Evolutionary conservation across 129 eudicot genomes (phyloP), one percentile per base, ranked within the genome.

Genomic region (Saposhnikovia divaricata): DNA sequence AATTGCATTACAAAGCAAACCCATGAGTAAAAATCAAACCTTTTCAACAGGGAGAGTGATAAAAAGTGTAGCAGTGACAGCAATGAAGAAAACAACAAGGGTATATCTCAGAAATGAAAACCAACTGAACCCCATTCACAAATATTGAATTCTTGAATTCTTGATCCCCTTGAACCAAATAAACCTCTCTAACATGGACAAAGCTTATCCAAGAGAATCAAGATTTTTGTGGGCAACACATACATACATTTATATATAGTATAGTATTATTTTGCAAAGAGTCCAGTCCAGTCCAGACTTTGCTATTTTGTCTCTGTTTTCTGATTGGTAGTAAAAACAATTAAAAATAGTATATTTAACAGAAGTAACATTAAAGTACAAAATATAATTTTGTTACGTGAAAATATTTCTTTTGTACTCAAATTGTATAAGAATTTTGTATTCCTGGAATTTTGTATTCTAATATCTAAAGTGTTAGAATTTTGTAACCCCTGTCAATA

Each of bases 1-100:
- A 1, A 76, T 6, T 48, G 38, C 43, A 19, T 27, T 23, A 48
- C 18, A 68, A 57, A 50, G 16, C 46, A 78, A 75, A 50, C 83
- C 74, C 66, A 81, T 43, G 59, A 13, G 7, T 13, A 66, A 31
- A 80, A 55, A 85, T 34, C 16, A 39, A 44, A 93, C 98, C 98
- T 93, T 86, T 82, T 93, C 94, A 37, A 91, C 55, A 38, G 98
- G 98, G 40, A 93, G 89, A 80, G 96, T 91, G 76, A 85, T 80
- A 81, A 90, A 93, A 51, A 91, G 96, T 76, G 88, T 69, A 73
- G 79, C 63, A 84, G 91, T 85, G 79, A 89, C 91, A 80, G 83
- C 90, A 72, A 91, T 61, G 77, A 93, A 89, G 57, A 85, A 55
- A 12, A 90, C 51, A 43, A 91, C 84, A 76, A 88, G 83, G 40